phyloP scores from a whole-genome alignment of 1,139 yeast species.

The Kluyveromyces sp. region DNA sequence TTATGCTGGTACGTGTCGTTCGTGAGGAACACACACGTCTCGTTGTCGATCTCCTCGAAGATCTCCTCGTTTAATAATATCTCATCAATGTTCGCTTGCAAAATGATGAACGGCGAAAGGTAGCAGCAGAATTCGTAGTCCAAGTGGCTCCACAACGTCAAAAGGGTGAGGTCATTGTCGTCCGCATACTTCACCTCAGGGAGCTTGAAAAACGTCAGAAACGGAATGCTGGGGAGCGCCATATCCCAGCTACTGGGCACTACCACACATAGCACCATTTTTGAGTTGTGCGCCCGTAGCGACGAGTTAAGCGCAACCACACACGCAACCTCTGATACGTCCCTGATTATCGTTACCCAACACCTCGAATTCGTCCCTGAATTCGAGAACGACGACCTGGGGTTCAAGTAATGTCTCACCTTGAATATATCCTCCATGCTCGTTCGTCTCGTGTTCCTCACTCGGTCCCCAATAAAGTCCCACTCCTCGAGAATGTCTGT shows the following conservation, averaged over 20 bases:
- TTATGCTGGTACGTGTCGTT: constrained; percentile 8
- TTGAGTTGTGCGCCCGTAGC: constrained; percentile 17
- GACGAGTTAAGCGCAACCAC: constrained; percentile 23
- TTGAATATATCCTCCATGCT: constrained; percentile 29
- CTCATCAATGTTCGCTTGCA: constrained; percentile 25
- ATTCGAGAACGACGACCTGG: constrained; percentile 30
- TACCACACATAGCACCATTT: constrained; percentile 6
- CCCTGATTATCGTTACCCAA: constrained; percentile 25
- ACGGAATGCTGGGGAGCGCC: background rate
- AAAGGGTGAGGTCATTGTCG: constrained; percentile 11
- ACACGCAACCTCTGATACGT: constrained; percentile 17
- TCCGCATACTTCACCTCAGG: background rate
- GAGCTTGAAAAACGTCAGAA: background rate
- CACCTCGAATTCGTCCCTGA: constrained; percentile 20
- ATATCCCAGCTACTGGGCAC: constrained; percentile 2
- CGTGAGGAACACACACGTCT: constrained; percentile 17
- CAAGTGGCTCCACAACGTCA: constrained; percentile 12
- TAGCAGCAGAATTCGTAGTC: constrained; percentile 22
- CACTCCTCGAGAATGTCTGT: constrained; percentile 9
- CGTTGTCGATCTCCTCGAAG: constrained; percentile 22
- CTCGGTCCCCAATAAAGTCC: constrained; percentile 6
- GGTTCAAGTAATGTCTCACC: constrained; percentile 28
- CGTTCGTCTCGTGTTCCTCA: constrained; percentile 16
- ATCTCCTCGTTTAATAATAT: constrained; percentile 21
- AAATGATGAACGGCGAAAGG: constrained; percentile 25